Evolutionary conservation across 331 rosid species (phyloP).

Genomic region (Ulmus americana): DNA sequence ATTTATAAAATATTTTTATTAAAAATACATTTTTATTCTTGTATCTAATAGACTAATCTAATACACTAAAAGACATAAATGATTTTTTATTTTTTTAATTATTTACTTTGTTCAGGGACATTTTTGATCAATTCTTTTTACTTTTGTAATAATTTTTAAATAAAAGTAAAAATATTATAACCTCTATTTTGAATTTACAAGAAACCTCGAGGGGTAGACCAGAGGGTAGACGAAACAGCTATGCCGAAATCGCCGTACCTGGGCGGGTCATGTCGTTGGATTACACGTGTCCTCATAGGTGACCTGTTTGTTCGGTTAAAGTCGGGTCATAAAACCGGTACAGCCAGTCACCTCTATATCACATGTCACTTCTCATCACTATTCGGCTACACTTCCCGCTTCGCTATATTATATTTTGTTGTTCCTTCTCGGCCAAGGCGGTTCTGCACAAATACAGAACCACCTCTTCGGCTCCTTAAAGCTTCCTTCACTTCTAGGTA

Average conservation of each 20-base stretch:
- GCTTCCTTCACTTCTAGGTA: not conserved
- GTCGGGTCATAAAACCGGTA: not conserved
- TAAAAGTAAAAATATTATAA: not conserved
- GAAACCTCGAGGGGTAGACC: not conserved
- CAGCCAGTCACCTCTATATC: constrained; percentile 21
- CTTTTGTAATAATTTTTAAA: too few relatives aligned
- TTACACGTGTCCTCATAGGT: constrained; percentile 7
- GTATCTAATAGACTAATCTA: too few relatives aligned
- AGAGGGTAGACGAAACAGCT: constrained; percentile 2
- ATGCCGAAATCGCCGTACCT: constrained; percentile 6
- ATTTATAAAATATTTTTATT: too few relatives aligned
- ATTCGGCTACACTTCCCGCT: constrained; percentile 20
- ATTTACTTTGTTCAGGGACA: too few relatives aligned
- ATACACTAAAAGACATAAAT: too few relatives aligned
- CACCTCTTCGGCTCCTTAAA: not conserved
- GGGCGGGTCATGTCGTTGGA: constrained; percentile 9
- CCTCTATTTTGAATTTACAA: not conserved
- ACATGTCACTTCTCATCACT: not conserved
- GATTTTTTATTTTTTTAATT: too few relatives aligned
- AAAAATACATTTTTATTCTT: too few relatives aligned
- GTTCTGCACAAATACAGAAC: not conserved
- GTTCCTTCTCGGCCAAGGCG: constrained; percentile 7
- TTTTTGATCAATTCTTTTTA: too few relatives aligned
- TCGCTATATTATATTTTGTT: not conserved
- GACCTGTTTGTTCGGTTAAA: constrained; percentile 12